A percentile compares a stretch with the other conserved stretches of the same genome.
These are phyloP conservation scores for Fusarium brevicatenulatum DNA, from an alignment of 2,329 filamentous ascomycete genomes.

Conservation along the genomic window DNA sequence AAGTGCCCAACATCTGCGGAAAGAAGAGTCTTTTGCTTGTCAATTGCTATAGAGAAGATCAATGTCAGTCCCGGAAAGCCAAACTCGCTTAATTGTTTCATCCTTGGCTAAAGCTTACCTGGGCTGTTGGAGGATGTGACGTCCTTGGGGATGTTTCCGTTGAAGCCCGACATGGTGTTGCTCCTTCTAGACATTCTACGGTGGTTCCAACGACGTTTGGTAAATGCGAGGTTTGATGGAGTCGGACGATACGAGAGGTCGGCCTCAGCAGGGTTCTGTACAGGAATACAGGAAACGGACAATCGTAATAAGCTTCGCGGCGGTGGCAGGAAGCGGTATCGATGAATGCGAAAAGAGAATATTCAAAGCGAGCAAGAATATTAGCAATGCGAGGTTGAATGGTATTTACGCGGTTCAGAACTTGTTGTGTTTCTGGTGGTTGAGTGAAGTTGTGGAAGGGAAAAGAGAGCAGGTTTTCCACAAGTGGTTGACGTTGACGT, in stretches of 20 bases:
- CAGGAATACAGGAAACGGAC: background rate
- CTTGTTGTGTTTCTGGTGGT: background rate
- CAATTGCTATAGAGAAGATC: constrained; percentile 59
- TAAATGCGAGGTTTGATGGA: background rate
- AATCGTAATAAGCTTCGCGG: constrained; percentile 4
- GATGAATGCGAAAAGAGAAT: background rate
- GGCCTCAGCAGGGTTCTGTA: background rate
- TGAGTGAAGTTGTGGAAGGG: constrained; percentile 7
- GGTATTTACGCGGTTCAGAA: background rate
- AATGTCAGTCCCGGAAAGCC: constrained; percentile 3
- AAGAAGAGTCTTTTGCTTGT: constrained; percentile 82
- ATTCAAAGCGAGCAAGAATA: background rate
- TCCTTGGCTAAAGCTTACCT: constrained; percentile 45
- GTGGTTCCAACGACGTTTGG: background rate
- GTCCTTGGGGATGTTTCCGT: constrained; percentile 47
- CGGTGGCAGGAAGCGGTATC: constrained; percentile 20
- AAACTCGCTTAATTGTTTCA: background rate
- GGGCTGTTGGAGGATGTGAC: constrained; percentile 45
- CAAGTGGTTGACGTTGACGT: constrained; percentile 38
- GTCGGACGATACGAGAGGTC: background rate
- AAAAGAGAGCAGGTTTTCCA: constrained; percentile 19
- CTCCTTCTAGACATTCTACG: constrained; percentile 72
- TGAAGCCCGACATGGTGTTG: constrained; percentile 49
- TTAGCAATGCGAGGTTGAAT: background rate
- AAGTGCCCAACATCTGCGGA: constrained; percentile 79